phyloP scores from a whole-genome alignment of 441 rosid species.

The Kokia cookei region DNA sequence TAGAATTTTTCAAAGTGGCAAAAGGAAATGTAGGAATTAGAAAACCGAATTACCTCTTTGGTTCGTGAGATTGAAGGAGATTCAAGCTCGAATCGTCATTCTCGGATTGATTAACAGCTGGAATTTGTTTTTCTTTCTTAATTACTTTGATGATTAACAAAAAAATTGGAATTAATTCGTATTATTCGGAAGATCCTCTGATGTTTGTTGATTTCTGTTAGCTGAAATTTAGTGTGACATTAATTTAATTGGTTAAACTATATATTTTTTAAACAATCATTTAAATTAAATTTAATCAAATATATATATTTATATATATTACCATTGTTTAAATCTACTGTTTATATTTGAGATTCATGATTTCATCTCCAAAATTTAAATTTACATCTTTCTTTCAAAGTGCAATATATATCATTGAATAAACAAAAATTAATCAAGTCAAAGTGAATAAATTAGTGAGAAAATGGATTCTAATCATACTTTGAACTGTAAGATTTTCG shows the following conservation, averaged over 20 bases:
- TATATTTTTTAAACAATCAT: no score
- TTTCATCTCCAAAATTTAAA: no score
- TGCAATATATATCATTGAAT: no score
- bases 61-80: neutral
- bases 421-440: no score
- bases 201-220: slow-evolving; percentile 10
- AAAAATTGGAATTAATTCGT: neutral
- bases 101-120: neutral
- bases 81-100: neutral
- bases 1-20: slow-evolving; percentile 32
- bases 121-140: neutral
- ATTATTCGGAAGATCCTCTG: slow-evolving; percentile 2
- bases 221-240: slow-evolving; percentile 3
- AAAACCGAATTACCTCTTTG: neutral
- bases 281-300: no score
- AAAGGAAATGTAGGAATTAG: slow-evolving; percentile 13
- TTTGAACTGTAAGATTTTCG: no score
- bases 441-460: no score
- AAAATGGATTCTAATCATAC: no score
- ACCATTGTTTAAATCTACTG: no score
- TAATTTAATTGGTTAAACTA: no score
- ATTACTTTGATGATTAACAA: neutral
- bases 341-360: no score
- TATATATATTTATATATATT: no score
- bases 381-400: rapidly evolving